phyloP scores from a whole-genome alignment of 345 rosid species.

The Physaria fendleri region DNA sequence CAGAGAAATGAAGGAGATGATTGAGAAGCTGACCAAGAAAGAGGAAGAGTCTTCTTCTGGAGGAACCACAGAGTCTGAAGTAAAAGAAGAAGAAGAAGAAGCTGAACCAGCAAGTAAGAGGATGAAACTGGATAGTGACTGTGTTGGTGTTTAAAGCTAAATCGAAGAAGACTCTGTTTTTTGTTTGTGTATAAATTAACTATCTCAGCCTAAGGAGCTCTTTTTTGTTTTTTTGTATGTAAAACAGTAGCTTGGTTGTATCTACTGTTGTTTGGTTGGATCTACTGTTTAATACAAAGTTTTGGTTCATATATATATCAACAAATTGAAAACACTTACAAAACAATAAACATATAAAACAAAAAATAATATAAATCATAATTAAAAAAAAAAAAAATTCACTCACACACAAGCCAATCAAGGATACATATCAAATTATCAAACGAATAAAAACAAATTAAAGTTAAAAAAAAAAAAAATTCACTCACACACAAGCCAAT shows the following conservation, averaged over 20 bases:
- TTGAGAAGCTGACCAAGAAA: conserved; percentile 38
- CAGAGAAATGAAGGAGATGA: conserved; percentile 49
- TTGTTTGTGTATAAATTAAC: background rate
- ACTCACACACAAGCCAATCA: conserved; percentile 2
- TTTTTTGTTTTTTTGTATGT: no score
- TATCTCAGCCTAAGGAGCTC: background rate
- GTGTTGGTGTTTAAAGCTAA: background rate
- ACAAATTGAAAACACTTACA: background rate
- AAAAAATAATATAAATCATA: background rate
- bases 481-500: conserved; percentile 15
- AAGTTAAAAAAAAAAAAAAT: background rate
- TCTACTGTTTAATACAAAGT: no score
- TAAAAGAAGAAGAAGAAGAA: background rate
- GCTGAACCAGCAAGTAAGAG: background rate
- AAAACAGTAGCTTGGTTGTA: no score
- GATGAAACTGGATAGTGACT: background rate
- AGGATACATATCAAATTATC: no score
- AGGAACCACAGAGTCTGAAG: background rate
- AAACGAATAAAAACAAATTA: conserved; percentile 7
- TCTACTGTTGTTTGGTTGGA: no score
- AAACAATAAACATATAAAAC: background rate
- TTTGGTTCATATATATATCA: no score
- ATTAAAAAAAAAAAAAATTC: background rate
- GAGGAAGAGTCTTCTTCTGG: background rate
- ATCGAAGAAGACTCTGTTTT: background rate